A percentile compares a stretch with the other conserved stretches of the same genome.
phyloP scores from a whole-genome alignment of 805 yeast species.

The Yarrowia sp. region DNA sequence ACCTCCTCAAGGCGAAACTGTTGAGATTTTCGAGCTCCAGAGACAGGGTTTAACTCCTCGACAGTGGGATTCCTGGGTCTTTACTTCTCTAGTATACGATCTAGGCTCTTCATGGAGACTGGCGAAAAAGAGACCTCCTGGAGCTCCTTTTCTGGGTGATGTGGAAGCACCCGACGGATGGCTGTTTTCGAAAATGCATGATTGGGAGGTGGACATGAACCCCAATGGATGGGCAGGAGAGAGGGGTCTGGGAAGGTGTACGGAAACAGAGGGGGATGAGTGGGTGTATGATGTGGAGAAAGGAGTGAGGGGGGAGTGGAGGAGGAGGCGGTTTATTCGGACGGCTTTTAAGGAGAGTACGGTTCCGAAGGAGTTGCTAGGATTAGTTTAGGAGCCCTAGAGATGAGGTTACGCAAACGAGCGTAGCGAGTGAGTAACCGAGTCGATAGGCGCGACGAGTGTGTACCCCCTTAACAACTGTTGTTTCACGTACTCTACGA shows the following conservation, averaged over 20 bases:
- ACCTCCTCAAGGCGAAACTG: conserved; percentile 36
- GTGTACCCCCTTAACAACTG: too few relatives aligned
- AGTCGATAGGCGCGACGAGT: too few relatives aligned
- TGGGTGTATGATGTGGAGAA: conserved; percentile 43
- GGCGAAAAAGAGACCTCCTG: conserved; percentile 61
- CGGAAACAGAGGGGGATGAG: conserved; percentile 32
- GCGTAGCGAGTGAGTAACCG: background rate
- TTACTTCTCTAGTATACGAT: conserved; percentile 57
- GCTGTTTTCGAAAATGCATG: conserved; percentile 59
- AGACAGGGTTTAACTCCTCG: conserved; percentile 58
- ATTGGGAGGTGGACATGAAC: conserved; percentile 64
- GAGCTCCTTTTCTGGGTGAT: conserved; percentile 53
- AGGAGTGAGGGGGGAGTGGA: conserved; percentile 41
- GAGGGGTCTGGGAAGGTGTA: conserved; percentile 40
- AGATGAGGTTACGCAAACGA: background rate
- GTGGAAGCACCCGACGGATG: conserved; percentile 70
- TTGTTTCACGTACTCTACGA: too few relatives aligned
- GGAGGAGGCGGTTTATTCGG: conserved; percentile 44
- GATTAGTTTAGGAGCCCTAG: background rate
- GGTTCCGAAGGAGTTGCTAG: conserved; percentile 15
- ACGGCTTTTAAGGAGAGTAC: conserved; percentile 20
- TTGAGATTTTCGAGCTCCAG: conserved; percentile 77
- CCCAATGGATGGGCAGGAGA: conserved; percentile 53
- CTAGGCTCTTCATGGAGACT: conserved; percentile 46
- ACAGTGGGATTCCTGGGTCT: conserved; percentile 61